Conservation (phyloP, 2,329 filamentous ascomycete genomes). For the Hypoxylon rubiginosum region DNA sequence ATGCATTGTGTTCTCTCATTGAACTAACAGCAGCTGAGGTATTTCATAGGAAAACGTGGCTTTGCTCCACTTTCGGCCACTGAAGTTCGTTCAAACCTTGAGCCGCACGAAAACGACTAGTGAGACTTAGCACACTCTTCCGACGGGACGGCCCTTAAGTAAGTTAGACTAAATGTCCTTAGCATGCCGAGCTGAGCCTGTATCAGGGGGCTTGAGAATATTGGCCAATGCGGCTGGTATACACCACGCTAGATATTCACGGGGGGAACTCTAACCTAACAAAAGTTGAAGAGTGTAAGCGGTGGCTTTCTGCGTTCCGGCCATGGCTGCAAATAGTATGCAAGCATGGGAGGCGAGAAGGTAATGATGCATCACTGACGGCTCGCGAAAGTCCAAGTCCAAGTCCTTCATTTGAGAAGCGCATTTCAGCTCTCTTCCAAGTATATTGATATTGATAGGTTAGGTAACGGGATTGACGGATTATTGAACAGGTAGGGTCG, state of each 20-base stretch:
- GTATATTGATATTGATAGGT: neutral
- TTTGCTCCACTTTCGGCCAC: neutral
- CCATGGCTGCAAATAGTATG: neutral
- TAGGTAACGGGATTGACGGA: neutral
- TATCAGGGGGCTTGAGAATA: slow-evolving; percentile 1
- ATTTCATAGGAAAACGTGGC: neutral
- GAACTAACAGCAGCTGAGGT: neutral
- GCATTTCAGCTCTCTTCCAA: too few species aligned
- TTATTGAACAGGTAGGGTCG: neutral
- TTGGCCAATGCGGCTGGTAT: neutral
- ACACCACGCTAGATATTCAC: neutral
- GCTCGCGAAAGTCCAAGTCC: neutral
- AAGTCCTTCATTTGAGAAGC: neutral
- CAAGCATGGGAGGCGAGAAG: neutral
- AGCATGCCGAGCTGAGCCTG: neutral
- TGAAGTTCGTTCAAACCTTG: neutral
- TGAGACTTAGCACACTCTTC: neutral
- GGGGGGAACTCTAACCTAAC: neutral
- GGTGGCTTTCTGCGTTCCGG: neutral
- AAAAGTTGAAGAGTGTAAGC: neutral
- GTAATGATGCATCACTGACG: neutral
- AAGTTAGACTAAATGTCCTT: neutral
- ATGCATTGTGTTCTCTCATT: neutral
- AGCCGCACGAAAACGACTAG: neutral
- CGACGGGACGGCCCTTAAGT: neutral